phyloP scores from a whole-genome alignment of 2,329 filamentous ascomycete genomes.

The Fusarium pininemorale region DNA sequence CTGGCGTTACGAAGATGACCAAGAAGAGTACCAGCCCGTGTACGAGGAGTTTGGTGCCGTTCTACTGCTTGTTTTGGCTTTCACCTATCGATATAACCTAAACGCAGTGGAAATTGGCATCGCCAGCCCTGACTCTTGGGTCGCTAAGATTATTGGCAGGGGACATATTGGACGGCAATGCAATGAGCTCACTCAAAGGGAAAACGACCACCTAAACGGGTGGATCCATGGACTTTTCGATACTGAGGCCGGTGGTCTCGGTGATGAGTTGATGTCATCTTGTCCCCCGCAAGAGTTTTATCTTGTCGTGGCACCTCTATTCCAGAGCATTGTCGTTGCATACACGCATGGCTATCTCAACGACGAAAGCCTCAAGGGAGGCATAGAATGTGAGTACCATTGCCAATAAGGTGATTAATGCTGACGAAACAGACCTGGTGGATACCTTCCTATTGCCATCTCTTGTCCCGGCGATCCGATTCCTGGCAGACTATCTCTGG shows the following conservation, averaged over 20 bases:
- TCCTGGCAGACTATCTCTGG: conserved; percentile 76
- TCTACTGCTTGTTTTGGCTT: conserved; percentile 75
- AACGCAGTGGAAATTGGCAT: conserved; percentile 71
- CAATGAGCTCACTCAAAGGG: conserved; percentile 70
- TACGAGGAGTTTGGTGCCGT: conserved; percentile 88
- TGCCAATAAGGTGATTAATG: neutral
- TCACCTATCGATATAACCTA: conserved; percentile 79
- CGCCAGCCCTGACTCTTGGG: conserved; percentile 68
- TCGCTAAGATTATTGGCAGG: conserved; percentile 71
- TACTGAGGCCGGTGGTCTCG: conserved; percentile 75
- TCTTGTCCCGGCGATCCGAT: conserved; percentile 76
- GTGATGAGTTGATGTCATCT: conserved; percentile 82
- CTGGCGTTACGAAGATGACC: conserved; percentile 85
- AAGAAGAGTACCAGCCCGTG: conserved; percentile 83
- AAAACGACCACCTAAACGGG: conserved; percentile 72
- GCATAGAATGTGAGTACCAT: conserved; percentile 73
- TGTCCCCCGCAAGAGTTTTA: conserved; percentile 88
- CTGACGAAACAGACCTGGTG: conserved; percentile 67
- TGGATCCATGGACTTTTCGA: conserved; percentile 85
- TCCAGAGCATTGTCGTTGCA: conserved; percentile 78
- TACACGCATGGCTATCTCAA: conserved; percentile 71
- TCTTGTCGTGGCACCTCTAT: conserved; percentile 77
- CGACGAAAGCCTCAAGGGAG: conserved; percentile 76
- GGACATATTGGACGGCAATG: conserved; percentile 65
- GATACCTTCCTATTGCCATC: conserved; percentile 85